Base-by-base conservation (phyloP, 1,284 basidiomycete species). In the Entoloma clypeatum region DNA sequence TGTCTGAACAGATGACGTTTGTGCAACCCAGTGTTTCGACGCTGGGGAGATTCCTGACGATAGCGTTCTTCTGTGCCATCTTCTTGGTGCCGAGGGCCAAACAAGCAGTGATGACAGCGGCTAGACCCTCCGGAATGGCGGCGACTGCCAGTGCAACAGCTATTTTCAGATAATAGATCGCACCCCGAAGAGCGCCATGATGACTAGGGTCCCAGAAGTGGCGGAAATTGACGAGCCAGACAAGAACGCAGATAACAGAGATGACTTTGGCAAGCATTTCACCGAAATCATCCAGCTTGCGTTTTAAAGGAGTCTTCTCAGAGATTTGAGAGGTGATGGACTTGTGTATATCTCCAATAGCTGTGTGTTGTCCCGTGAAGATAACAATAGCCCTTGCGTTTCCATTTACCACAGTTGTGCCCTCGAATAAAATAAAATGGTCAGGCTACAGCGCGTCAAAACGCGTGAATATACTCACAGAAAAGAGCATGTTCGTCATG, bases 91-190 rank as follows among this genome's bases (percentile, higher is more conserved):
- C 94, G 8, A 98, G 75, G 6, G 94, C 93, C 31, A 98, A 69
- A 62, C 92, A 95, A n/a, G 91, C 92, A 5, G 94, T 98, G 56
- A 96, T 95, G 48, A 97, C 93, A 34, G 92, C 92, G 23, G 94
- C 92, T 9, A 98, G 71, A 48, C 93, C 94, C 63, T 97, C 93
- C 0, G 94, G 93, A 55, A 96, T 96, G 34, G 93, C 93, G 43
- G 94, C 93, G 31, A 97, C 93, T 11, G 94, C 93, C 25, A 97
- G 72, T 3, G 94, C 92, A 32, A 98, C 94, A 24, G 93, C 94
- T 56, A 97, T 96, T 71, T 96, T 97, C 77, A 97, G 91, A 66
- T 97, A 97, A 64, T 96, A 96, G 48, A 97, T 79, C 0, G 93
- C 93, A 28, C 93, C 93, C 62, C 92, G 92, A 55, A 96, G 70